Percentiles rank a stretch among this genome's conserved stretches.
Conservation (phyloP, 106 monocot genomes). For the Dendrobium nobile region DNA sequence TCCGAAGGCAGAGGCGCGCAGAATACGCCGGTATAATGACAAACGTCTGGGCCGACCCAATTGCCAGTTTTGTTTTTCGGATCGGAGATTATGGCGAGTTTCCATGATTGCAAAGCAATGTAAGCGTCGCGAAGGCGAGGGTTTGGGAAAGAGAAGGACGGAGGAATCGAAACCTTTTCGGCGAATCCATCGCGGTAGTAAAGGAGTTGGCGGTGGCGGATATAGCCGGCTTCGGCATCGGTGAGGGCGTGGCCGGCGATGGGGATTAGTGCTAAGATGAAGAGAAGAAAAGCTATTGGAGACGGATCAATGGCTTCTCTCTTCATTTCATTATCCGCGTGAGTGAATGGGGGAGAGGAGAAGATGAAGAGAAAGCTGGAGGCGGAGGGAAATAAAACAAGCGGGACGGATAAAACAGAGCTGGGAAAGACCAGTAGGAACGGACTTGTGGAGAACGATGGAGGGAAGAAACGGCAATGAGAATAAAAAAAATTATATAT, state of each 20-base stretch:
- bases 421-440: background rate
- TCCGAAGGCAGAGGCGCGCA: slow-evolving; percentile 31
- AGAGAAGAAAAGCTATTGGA: background rate
- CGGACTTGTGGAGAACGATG: background rate
- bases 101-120: slow-evolving; percentile 48
- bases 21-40: slow-evolving; percentile 46
- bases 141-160: slow-evolving; percentile 16
- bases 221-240: slow-evolving; percentile 1
- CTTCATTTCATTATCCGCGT: background rate
- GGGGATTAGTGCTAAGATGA: background rate
- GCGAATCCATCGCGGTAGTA: slow-evolving; percentile 33
- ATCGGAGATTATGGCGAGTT: slow-evolving; percentile 39
- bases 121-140: slow-evolving; percentile 26
- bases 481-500: too few relatives aligned
- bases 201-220: slow-evolving; percentile 54
- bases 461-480: too few relatives aligned
- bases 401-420: background rate
- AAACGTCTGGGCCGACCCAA: slow-evolving; percentile 45
- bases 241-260: background rate
- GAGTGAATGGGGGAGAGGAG: background rate
- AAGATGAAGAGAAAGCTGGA: background rate
- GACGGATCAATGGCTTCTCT: background rate
- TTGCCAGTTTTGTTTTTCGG: slow-evolving; percentile 34
- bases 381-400: background rate
- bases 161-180: slow-evolving; percentile 16